Evolutionary conservation across 2,329 filamentous ascomycete species (phyloP), one percentile per base, ranked within the genome.

Genomic region (Drechslerella coelobrocha): DNA sequence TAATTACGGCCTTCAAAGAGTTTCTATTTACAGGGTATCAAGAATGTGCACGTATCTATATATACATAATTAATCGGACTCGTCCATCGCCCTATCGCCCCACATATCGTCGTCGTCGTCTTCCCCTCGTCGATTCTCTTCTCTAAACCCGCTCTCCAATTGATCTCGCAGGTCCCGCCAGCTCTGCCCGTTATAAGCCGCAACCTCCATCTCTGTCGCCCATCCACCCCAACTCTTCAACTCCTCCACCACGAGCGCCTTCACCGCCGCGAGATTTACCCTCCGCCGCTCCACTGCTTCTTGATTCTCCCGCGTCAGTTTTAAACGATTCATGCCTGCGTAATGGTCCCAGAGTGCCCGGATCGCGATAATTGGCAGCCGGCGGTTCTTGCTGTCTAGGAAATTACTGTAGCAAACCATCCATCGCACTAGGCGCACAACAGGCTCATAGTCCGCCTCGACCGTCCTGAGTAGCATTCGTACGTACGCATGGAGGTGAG

Each of bases 201-300:
- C 55, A 29, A 56, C 55, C 47, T 72, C 68, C n/a, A 31, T 34
- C 48, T 66, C 48, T 9, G 48, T 66, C 17, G 68, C 55, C 68
- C 68, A 72, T n/a, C 47, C 48, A 4, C 68, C 68, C 68, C 68
- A 72, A 21, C 48, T 61, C 17, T 51, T 56, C 55, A 72, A 61
- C 45, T 55, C 24, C 9, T 29, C 27, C 6, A 9, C 26, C 10
- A 61, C 43, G 51, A 65, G 26, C 43, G 23, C 55, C 41, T 57
- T 66, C 21, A 43, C 68, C 24, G 60, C 55, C 27, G 12, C 14
- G 23, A 48, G 52, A 29, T 41, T 61, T 34, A 2, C 37, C 39
- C 55, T 37, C 48, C 68, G 47, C 3, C 8, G 9, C 29, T 61
- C 41, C 53, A 57, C 37, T 26, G 52, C 19, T 43, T 21, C 31